Evolutionary conservation across 352 stramenopile genomes (phyloP).

Genomic region (Globisporangium spinosum): DNA sequence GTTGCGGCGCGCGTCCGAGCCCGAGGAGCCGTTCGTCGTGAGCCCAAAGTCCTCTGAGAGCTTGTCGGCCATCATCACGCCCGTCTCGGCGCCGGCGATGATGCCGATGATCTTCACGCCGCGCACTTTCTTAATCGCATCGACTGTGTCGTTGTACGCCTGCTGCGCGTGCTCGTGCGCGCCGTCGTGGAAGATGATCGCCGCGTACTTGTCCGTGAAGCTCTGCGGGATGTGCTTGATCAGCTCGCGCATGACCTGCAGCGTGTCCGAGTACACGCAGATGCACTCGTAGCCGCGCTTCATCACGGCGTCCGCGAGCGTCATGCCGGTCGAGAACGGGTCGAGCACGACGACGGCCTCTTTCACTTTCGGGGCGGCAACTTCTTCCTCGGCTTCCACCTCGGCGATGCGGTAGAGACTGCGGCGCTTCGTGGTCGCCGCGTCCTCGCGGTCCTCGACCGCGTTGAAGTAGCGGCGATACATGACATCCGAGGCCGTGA

Average conservation of each 20-base stretch:
- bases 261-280: conserved; percentile 80
- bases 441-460: conserved; percentile 49
- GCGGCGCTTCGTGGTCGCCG: conserved; percentile 18
- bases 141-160: conserved; percentile 31
- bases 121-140: background rate
- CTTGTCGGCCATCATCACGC: conserved; percentile 89
- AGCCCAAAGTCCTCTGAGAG: conserved; percentile 85
- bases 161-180: conserved; percentile 39
- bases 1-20: conserved; percentile 59
- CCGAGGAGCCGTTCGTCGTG: conserved; percentile 83
- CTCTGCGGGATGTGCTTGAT: conserved; percentile 60
- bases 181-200: conserved; percentile 67
- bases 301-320: conserved; percentile 91
- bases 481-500: conserved; percentile 77
- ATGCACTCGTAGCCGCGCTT: conserved; percentile 88
- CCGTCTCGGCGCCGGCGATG: conserved; percentile 90
- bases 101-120: conserved; percentile 77
- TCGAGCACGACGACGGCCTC: conserved; percentile 92
- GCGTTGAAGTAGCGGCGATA: conserved; percentile 83
- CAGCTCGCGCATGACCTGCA: conserved; percentile 80
- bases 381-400: conserved; percentile 21
- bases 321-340: conserved; percentile 94
- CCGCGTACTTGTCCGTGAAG: conserved; percentile 69
- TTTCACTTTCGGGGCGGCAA: conserved; percentile 23
- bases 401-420: conserved; percentile 65